Evolutionary conservation across 306 rosid species (phyloP).

Genomic region (Geum urbanum): DNA sequence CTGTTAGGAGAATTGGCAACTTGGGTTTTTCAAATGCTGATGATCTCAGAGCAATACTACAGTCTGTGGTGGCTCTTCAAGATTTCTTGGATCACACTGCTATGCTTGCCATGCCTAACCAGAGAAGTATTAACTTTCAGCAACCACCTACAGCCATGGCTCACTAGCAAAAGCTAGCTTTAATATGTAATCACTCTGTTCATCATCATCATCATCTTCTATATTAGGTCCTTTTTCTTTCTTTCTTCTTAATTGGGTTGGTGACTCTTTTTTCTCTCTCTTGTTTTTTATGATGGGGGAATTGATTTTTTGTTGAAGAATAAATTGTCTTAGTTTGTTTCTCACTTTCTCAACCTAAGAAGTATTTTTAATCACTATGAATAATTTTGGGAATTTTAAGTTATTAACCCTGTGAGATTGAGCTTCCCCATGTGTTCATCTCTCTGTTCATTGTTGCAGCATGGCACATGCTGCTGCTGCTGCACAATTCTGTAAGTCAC

Average conservation of each 20-base stretch:
- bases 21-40: constrained; percentile 60
- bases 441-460: not conserved
- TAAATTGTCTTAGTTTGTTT: constrained; percentile 34
- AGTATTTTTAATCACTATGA: constrained; percentile 43
- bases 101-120: constrained; percentile 91
- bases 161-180: constrained; percentile 38
- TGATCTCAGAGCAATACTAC: constrained; percentile 64
- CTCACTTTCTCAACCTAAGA: constrained; percentile 6
- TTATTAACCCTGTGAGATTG: constrained; percentile 13
- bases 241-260: constrained; percentile 3
- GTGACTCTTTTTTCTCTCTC: constrained; percentile 19
- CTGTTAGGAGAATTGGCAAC: constrained; percentile 64
- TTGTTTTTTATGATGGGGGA: constrained; percentile 23
- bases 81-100: constrained; percentile 96
- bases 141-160: constrained; percentile 77
- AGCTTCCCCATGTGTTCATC: constrained; percentile 16
- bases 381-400: constrained; percentile 25
- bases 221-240: not conserved
- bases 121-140: constrained; percentile 63
- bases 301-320: constrained; percentile 60
- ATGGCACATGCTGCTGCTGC: constrained; percentile 14
- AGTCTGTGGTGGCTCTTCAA: constrained; percentile 76
- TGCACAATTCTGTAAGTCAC: constrained; percentile 5
- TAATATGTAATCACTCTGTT: not conserved
- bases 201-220: constrained; percentile 26